These are phyloP conservation scores for Aegilops umbellulata DNA, from an alignment of 176 grass and related monocot species.

Conservation along the genomic window DNA sequence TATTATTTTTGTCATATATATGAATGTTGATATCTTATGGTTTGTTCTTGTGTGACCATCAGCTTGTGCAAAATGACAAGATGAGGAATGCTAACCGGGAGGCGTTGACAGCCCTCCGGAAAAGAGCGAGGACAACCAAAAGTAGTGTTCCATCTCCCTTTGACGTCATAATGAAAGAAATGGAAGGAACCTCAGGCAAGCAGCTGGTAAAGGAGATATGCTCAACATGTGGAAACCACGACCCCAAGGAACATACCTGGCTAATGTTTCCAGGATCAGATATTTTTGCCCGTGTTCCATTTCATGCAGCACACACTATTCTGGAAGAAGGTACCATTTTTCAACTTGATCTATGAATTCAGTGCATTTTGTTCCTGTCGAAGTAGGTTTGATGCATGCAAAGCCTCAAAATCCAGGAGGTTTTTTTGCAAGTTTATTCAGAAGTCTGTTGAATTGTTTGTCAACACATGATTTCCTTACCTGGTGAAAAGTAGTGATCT, in stretches of 20 bases:
- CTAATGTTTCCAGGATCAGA: conserved; percentile 81
- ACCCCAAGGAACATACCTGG: conserved; percentile 72
- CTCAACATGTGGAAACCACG: conserved; percentile 65
- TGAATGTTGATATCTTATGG: not conserved
- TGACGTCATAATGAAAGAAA: conserved; percentile 79
- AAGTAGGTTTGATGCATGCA: not conserved
- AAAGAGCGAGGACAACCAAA: conserved; percentile 73
- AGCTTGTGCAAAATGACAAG: conserved; percentile 89
- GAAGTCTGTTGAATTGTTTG: not conserved
- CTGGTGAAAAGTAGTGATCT: not conserved
- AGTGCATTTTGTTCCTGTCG: not conserved
- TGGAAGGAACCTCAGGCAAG: conserved; percentile 56
- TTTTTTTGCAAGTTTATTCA: not conserved
- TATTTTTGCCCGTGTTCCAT: conserved; percentile 74
- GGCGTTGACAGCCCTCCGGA: conserved; percentile 70
- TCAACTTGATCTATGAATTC: not conserved
- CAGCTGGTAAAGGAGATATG: conserved; percentile 81
- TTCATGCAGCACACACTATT: conserved; percentile 78
- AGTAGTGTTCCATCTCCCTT: conserved; percentile 81
- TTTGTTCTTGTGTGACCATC: conserved; percentile 17
- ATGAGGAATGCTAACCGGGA: conserved; percentile 75
- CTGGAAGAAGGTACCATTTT: conserved; percentile 64
- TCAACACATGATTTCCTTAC: not conserved
- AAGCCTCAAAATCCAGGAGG: not conserved
- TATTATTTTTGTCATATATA: not conserved